Conservation (phyloP, 495 filamentous ascomycete genomes). For the Neurospora intermedia region DNA sequence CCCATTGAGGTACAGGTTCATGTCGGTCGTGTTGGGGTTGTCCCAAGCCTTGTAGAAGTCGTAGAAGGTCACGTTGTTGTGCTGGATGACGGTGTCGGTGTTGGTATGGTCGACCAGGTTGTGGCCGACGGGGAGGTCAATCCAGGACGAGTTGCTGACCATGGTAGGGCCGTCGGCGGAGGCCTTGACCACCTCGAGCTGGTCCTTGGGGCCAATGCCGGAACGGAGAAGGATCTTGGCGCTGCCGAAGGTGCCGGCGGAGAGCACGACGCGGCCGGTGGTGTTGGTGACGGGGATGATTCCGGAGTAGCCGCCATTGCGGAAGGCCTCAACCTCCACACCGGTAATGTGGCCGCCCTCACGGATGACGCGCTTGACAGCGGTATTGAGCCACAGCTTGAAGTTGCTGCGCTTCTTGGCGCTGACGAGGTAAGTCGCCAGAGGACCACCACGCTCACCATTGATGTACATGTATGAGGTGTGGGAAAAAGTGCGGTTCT, state of each 20-base stretch:
- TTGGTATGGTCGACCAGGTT: conserved; percentile 61
- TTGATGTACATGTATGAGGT: conserved; percentile 59
- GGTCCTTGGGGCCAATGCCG: conserved; percentile 55
- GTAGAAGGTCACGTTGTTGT: conserved; percentile 49
- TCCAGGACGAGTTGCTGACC: conserved; percentile 47
- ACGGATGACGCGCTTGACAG: conserved; percentile 55
- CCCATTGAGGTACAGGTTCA: conserved; percentile 26
- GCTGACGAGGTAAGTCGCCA: conserved; percentile 61
- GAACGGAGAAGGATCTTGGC: conserved; percentile 55
- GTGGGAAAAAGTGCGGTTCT: conserved; percentile 56
- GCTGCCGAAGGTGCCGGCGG: conserved; percentile 61
- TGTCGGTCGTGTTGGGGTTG: conserved; percentile 27
- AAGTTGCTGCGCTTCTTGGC: conserved; percentile 55
- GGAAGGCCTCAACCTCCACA: conserved; percentile 52
- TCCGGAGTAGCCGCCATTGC: conserved; percentile 44
- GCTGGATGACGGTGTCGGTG: conserved; percentile 54
- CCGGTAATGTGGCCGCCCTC: conserved; percentile 51
- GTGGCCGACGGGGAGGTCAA: conserved; percentile 63
- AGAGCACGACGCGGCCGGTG: conserved; percentile 56
- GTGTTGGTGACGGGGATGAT: conserved; percentile 47
- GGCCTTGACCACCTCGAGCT: conserved; percentile 45
- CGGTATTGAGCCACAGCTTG: conserved; percentile 52
- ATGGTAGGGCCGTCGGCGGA: conserved; percentile 44
- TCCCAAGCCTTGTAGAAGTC: conserved; percentile 54
- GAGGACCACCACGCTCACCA: conserved; percentile 59